Conservation (phyloP, 306 rosid genomes). For the Cicer chorassanicum region DNA sequence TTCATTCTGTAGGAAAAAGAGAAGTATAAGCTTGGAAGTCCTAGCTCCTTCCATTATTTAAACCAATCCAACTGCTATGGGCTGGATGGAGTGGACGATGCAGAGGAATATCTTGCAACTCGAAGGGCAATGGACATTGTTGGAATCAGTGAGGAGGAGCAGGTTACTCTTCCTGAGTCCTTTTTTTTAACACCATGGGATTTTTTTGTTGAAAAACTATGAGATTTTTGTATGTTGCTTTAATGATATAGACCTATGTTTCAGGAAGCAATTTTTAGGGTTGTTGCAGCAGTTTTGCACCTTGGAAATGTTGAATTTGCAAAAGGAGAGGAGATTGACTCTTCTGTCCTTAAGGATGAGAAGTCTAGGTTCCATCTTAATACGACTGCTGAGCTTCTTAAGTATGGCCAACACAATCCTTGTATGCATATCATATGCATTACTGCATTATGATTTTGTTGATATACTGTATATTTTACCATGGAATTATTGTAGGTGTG, state of each 20-base stretch:
- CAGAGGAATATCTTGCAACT: conserved; percentile 90
- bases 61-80: conserved; percentile 84
- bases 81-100: conserved; percentile 94
- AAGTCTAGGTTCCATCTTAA: conserved; percentile 94
- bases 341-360: conserved; percentile 92
- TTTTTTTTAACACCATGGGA: conserved; percentile 18
- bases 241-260: conserved; percentile 44
- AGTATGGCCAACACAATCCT: conserved; percentile 52
- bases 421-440: conserved; percentile 39
- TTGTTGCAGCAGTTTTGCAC: conserved; percentile 95
- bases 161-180: conserved; percentile 58
- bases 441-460: conserved; percentile 19
- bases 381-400: conserved; percentile 87
- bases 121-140: conserved; percentile 99
- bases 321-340: conserved; percentile 93
- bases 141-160: conserved; percentile 98
- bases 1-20: conserved; percentile 68
- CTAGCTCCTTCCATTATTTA: conserved; percentile 90
- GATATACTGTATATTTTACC: conserved; percentile 39
- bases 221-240: conserved; percentile 7
- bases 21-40: conserved; percentile 83
- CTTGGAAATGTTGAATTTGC: conserved; percentile 95
- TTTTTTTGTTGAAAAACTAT: not conserved
- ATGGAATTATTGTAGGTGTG: conserved; percentile 63
- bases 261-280: conserved; percentile 97